These are phyloP conservation scores for Collybia nuda DNA, from an alignment of 768 basidiomycete species.

Conservation along the genomic window DNA sequence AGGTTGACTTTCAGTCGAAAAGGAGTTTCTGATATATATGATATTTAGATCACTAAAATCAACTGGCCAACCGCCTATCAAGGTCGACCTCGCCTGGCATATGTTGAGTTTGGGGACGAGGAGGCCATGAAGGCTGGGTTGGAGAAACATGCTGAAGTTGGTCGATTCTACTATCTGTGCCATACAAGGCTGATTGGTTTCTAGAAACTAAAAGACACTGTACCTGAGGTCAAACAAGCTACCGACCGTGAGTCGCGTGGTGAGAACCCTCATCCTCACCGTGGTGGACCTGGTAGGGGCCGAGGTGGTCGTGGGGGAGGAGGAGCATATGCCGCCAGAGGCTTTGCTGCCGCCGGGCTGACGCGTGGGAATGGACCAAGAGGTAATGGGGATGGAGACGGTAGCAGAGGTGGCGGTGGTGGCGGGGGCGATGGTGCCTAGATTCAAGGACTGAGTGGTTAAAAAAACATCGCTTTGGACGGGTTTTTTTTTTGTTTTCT, in stretches of 20 bases:
- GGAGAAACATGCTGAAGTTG: conserved; percentile 71
- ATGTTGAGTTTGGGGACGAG: conserved; percentile 90
- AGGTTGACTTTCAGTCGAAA: not conserved
- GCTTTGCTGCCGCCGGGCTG: conserved; percentile 4
- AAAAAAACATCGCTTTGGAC: not conserved
- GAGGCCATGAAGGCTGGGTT: conserved; percentile 81
- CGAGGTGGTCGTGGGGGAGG: conserved; percentile 35
- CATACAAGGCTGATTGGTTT: conserved; percentile 9
- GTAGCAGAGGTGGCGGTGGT: not conserved
- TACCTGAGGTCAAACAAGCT: conserved; percentile 71
- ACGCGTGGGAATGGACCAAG: not conserved
- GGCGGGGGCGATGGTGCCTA: conserved; percentile 2
- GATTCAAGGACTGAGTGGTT: not conserved
- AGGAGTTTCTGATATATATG: not conserved
- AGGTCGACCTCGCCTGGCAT: conserved; percentile 66
- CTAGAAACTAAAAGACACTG: conserved; percentile 69
- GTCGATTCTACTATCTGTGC: conserved; percentile 16
- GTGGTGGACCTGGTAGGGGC: conserved; percentile 24
- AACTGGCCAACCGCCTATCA: conserved; percentile 49
- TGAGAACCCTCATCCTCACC: conserved; percentile 23
- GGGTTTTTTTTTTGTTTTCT: not conserved
- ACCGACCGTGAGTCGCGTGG: conserved; percentile 52
- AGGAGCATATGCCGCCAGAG: conserved; percentile 9
- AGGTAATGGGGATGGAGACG: not conserved
- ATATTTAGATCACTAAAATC: conserved; percentile 63